Evolutionary conservation across 345 rosid species (phyloP).

Genomic region (Mangifera indica): DNA sequence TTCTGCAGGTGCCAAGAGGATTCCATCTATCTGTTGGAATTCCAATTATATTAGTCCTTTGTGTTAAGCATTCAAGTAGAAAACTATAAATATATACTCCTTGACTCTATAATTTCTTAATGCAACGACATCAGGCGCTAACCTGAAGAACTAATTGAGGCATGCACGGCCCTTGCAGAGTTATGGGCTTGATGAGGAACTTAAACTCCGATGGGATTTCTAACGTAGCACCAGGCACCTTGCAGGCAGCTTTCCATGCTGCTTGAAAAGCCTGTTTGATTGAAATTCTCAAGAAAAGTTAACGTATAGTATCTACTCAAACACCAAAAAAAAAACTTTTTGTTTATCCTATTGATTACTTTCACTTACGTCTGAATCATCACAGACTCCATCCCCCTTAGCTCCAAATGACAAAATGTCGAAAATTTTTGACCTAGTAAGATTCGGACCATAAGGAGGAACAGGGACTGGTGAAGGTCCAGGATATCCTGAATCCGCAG

Average conservation of each 20-base stretch:
- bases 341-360: background rate
- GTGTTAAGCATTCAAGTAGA: background rate
- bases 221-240: conserved; percentile 40
- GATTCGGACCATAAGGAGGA: conserved; percentile 23
- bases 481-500: conserved; percentile 9
- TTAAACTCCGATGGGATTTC: conserved; percentile 46
- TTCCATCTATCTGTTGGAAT: conserved; percentile 69
- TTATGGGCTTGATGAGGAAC: conserved; percentile 49
- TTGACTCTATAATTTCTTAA: background rate
- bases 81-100: conserved; percentile 5
- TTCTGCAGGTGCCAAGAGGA: conserved; percentile 56
- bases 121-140: conserved; percentile 1
- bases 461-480: conserved; percentile 37
- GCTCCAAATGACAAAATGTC: conserved; percentile 57
- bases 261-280: conserved; percentile 42
- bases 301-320: background rate
- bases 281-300: background rate
- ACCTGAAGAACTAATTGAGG: conserved; percentile 61
- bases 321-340: background rate
- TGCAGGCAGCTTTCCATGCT: conserved; percentile 70
- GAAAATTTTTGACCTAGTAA: conserved; percentile 27
- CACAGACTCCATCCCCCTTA: conserved; percentile 53
- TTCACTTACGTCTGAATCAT: conserved; percentile 50
- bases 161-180: conserved; percentile 68
- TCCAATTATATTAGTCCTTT: conserved; percentile 22